A percentile compares a stretch with the other conserved stretches of the same genome.
These are phyloP conservation scores for Tricholoma sp. DNA, from an alignment of 768 basidiomycete genomes.

Conservation along the genomic window DNA sequence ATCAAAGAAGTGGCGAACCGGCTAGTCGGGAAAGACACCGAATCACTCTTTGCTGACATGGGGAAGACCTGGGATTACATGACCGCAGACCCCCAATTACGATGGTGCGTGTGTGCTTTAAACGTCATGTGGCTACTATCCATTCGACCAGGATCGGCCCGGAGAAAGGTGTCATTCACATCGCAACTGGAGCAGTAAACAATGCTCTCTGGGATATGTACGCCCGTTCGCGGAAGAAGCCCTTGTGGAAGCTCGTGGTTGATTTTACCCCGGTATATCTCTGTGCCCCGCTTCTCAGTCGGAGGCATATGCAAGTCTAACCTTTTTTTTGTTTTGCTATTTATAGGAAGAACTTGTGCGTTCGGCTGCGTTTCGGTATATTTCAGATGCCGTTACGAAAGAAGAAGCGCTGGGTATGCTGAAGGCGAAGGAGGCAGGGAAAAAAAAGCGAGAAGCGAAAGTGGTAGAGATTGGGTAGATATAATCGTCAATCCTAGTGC, in stretches of 20 bases:
- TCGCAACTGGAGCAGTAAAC: too few relatives aligned
- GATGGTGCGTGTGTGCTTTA: conserved; percentile 57
- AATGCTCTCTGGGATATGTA: conserved; percentile 94
- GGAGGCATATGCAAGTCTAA: neutral
- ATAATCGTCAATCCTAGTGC: too few relatives aligned
- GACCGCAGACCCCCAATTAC: conserved; percentile 84
- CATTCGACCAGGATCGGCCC: conserved; percentile 70
- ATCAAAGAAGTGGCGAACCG: too few relatives aligned
- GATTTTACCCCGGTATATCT: conserved; percentile 85
- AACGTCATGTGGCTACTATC: neutral
- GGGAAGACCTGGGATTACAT: too few relatives aligned
- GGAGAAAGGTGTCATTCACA: conserved; percentile 92
- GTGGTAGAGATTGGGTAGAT: too few relatives aligned
- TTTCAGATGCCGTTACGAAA: conserved; percentile 87
- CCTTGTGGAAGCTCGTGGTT: conserved; percentile 89
- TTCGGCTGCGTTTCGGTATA: conserved; percentile 80
- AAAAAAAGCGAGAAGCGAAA: too few relatives aligned
- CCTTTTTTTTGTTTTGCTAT: neutral
- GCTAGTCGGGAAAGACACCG: conserved; percentile 77
- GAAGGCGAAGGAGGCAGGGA: conserved; percentile 68
- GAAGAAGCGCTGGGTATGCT: conserved; percentile 86
- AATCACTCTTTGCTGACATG: conserved; percentile 79
- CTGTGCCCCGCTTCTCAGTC: conserved; percentile 1
- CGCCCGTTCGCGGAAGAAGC: conserved; percentile 73
- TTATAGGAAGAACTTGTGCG: conserved; percentile 73